phyloP scores from a whole-genome alignment of 495 filamentous ascomycete genomes.

The Podospora australis region DNA sequence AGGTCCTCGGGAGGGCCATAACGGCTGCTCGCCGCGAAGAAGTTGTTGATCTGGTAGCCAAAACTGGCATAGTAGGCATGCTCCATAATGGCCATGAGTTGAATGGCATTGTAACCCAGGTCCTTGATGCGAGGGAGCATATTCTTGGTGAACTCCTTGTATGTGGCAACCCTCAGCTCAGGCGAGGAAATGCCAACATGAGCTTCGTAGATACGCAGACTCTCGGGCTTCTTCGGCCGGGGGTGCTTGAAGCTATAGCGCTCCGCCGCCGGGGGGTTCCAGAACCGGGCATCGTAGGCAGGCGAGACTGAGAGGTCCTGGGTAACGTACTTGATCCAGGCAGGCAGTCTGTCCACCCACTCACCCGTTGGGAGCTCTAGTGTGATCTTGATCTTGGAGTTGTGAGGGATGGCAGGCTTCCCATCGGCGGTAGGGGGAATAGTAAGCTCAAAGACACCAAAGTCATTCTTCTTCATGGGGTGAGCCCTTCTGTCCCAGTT shows the following conservation, averaged over 20 bases:
- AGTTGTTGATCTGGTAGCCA: conserved; percentile 96
- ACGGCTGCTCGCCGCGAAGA: conserved; percentile 94
- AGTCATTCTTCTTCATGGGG: conserved; percentile 77
- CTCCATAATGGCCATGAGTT: conserved; percentile 98
- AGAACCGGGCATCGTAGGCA: conserved; percentile 90
- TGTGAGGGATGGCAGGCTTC: conserved; percentile 75
- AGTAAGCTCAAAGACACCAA: conserved; percentile 81
- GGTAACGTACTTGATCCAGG: conserved; percentile 95
- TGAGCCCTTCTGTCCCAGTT: conserved; percentile 78
- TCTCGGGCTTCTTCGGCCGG: conserved; percentile 76
- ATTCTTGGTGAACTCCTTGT: conserved; percentile 92
- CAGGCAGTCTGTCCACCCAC: conserved; percentile 80
- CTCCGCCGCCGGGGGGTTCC: conserved; percentile 78
- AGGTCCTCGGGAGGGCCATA: conserved; percentile 92
- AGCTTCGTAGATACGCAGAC: conserved; percentile 89
- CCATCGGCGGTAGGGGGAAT: conserved; percentile 66
- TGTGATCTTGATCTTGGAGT: conserved; percentile 93
- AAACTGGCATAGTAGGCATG: conserved; percentile 99
- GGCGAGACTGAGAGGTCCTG: conserved; percentile 86
- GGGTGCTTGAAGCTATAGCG: conserved; percentile 76
- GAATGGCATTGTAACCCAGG: conserved; percentile 94
- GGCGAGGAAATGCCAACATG: conserved; percentile 96
- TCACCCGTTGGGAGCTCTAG: conserved; percentile 73
- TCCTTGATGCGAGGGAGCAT: conserved; percentile 86
- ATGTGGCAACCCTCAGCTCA: conserved; percentile 79